Conservation (phyloP, 345 rosid species). For the Murraya paniculata region DNA sequence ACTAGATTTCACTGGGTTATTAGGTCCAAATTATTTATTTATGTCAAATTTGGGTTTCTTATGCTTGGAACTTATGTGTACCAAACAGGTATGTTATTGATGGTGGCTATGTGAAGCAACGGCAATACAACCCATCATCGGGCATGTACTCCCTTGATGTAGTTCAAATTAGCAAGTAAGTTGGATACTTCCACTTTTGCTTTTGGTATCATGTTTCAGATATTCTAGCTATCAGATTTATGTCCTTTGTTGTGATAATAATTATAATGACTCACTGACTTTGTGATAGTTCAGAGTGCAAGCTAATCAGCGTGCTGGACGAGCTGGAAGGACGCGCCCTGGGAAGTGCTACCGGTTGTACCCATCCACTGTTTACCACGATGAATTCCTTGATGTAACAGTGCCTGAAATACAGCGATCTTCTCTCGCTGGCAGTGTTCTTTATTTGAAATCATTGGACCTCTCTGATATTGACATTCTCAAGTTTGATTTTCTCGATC, state of each 20-base stretch:
- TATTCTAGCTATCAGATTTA: not conserved
- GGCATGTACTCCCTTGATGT: conserved; percentile 98
- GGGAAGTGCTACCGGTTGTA: conserved; percentile 95
- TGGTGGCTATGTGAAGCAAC: conserved; percentile 93
- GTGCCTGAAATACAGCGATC: conserved; percentile 96
- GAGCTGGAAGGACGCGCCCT: conserved; percentile 98
- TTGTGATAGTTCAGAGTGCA: conserved; percentile 64
- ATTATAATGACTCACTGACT: not conserved
- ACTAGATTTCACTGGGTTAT: not conserved
- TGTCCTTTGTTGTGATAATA: not conserved
- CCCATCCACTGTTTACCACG: conserved; percentile 67
- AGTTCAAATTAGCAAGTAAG: conserved; percentile 97
- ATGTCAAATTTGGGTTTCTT: conserved; percentile 12
- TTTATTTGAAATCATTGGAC: conserved; percentile 89
- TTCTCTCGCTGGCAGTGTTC: conserved; percentile 94
- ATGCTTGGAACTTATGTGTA: conserved; percentile 20
- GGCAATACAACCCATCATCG: conserved; percentile 86
- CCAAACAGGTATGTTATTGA: conserved; percentile 86
- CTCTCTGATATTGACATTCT: conserved; percentile 89
- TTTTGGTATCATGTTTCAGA: not conserved
- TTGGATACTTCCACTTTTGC: not conserved
- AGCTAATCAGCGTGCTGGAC: conserved; percentile 97
- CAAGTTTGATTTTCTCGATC: conserved; percentile 92
- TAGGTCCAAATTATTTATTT: not conserved
- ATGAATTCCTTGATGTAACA: conserved; percentile 84